These are phyloP conservation scores for Ganoderma lingzhi DNA, from an alignment of 1,284 basidiomycete species.

Conservation along the genomic window DNA sequence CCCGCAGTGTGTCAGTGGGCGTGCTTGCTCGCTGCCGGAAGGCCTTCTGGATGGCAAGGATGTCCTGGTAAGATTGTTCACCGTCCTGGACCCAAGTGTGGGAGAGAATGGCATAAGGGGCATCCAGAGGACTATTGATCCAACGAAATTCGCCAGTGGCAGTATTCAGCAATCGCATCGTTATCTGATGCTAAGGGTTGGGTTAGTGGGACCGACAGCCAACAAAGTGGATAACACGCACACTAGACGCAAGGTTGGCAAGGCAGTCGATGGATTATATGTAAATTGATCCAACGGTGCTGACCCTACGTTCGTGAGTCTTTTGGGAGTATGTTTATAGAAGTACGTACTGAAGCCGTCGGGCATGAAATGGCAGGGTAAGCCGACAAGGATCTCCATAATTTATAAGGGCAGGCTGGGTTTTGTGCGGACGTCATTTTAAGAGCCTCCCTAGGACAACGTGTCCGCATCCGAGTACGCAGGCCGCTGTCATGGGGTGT, in stretches of 20 bases:
- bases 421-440: background rate
- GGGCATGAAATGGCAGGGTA: background rate
- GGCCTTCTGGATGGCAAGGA: background rate
- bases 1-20: too few species aligned
- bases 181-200: background rate
- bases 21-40: too few species aligned
- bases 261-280: background rate
- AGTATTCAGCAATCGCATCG: conserved; percentile 6
- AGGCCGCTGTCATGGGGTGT: background rate
- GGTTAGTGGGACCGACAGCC: background rate
- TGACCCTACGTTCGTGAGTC: background rate
- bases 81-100: conserved; percentile 5
- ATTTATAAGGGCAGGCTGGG: background rate
- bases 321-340: background rate
- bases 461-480: background rate
- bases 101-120: conserved; percentile 12
- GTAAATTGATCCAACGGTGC: background rate
- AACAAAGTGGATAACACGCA: background rate
- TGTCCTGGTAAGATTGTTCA: conserved; percentile 12
- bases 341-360: background rate
- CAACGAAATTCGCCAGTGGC: conserved; percentile 6
- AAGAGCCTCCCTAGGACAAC: background rate
- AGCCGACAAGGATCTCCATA: background rate
- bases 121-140: too few species aligned
- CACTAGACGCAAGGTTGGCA: background rate